Evolutionary conservation across 192 early-diverging fungal genomes (phyloP).

Genomic region (Chytriomyces confervae): DNA sequence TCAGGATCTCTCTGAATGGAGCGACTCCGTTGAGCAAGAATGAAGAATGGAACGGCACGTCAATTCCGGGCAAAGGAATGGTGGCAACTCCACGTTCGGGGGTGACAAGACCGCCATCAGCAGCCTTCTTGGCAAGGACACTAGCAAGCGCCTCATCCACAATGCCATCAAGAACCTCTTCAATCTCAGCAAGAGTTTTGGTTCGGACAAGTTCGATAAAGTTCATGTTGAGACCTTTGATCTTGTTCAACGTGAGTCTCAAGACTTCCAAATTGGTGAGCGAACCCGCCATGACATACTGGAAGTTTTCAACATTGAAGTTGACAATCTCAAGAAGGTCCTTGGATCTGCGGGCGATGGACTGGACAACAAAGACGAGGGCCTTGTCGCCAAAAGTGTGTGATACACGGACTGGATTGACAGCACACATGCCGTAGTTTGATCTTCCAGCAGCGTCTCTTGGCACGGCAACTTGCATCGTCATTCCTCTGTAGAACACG

Average conservation of each 20-base stretch:
- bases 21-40: conserved; percentile 91
- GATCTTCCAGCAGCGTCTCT: conserved; percentile 81
- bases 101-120: conserved; percentile 65
- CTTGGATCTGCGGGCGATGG: conserved; percentile 78
- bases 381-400: conserved; percentile 84
- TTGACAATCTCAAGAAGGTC: conserved; percentile 95
- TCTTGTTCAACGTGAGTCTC: conserved; percentile 82
- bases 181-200: conserved; percentile 83
- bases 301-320: conserved; percentile 97
- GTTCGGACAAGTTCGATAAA: conserved; percentile 82
- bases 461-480: conserved; percentile 92
- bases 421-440: conserved; percentile 93
- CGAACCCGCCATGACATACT: conserved; percentile 93
- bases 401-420: conserved; percentile 87
- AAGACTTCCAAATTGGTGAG: conserved; percentile 81
- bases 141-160: conserved; percentile 72
- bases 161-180: conserved; percentile 80
- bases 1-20: conserved; percentile 88
- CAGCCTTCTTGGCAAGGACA: conserved; percentile 68
- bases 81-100: conserved; percentile 90
- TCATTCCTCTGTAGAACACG: conserved; percentile 96
- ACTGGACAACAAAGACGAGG: conserved; percentile 79
- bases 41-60: conserved; percentile 97
- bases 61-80: conserved; percentile 88
- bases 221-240: conserved; percentile 86